Evolutionary conservation across 768 basidiomycete species (phyloP).

Genomic region (Psilocybe sp.): DNA sequence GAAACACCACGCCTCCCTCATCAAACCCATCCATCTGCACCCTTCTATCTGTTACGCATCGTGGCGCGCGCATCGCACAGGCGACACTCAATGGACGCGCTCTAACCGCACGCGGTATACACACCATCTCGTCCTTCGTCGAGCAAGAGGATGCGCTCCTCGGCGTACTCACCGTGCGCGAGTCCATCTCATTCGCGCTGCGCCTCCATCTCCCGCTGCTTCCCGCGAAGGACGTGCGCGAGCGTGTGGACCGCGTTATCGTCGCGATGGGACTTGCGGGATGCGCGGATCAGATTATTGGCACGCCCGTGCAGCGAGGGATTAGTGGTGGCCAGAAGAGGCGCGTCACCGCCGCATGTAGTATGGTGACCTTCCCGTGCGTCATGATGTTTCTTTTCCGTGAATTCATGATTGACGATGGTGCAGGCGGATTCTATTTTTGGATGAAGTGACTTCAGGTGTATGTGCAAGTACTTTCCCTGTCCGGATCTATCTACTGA

Average conservation of each 20-base stretch:
- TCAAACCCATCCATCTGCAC: too few species aligned
- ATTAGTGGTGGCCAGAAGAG: constrained; percentile 57
- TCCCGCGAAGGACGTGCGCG: constrained; percentile 29
- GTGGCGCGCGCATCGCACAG: too few species aligned
- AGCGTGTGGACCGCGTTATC: constrained; percentile 43
- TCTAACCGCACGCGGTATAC: constrained; percentile 28
- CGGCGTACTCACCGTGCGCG: constrained; percentile 55
- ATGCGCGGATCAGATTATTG: constrained; percentile 49
- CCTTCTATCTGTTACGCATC: too few species aligned
- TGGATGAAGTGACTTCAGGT: constrained; percentile 63
- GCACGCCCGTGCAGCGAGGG: constrained; percentile 55
- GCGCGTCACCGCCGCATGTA: constrained; percentile 22
- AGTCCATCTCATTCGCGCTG: constrained; percentile 52
- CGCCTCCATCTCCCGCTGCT: constrained; percentile 42
- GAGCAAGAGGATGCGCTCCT: constrained; percentile 61
- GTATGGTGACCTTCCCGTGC: constrained; percentile 19
- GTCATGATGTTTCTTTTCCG: background rate
- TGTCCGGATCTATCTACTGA: background rate
- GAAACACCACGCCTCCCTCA: too few species aligned
- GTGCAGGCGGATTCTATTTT: constrained; percentile 47
- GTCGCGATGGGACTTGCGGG: constrained; percentile 44
- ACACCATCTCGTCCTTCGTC: constrained; percentile 46
- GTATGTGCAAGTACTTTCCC: constrained; percentile 17
- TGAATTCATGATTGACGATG: background rate
- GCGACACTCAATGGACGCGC: constrained; percentile 28